Percentiles rank a stretch among this genome's conserved stretches.
Conservation (phyloP, 2,329 filamentous ascomycete species). For the Lachnellula subtilissima region DNA sequence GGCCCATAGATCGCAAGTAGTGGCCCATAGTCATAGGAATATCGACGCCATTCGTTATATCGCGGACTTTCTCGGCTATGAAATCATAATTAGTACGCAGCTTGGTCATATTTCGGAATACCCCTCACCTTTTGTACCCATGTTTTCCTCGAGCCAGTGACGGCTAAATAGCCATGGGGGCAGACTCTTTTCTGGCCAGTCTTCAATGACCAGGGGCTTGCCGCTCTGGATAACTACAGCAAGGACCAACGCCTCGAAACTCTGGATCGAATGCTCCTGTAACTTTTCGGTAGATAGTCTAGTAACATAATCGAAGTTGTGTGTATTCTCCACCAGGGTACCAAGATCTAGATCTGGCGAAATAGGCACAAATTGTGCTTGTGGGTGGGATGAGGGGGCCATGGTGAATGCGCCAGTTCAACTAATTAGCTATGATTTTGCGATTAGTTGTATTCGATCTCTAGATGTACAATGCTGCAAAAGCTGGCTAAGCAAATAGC, state of each 20-base stretch:
- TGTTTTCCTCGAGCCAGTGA: conserved; percentile 73
- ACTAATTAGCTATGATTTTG: not conserved
- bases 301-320: conserved; percentile 83
- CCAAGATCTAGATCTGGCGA: conserved; percentile 78
- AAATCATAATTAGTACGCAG: conserved; percentile 19
- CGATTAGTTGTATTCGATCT: not conserved
- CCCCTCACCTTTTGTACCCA: conserved; percentile 69
- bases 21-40: conserved; percentile 84
- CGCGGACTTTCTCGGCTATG: conserved; percentile 76
- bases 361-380: conserved; percentile 88
- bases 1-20: conserved; percentile 82
- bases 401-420: conserved; percentile 43
- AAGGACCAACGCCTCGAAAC: conserved; percentile 82
- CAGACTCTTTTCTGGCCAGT: conserved; percentile 67
- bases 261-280: conserved; percentile 66
- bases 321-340: conserved; percentile 67
- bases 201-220: conserved; percentile 85
- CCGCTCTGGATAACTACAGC: conserved; percentile 81
- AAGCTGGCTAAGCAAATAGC: not conserved
- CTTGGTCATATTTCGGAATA: not conserved
- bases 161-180: conserved; percentile 74
- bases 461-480: not conserved
- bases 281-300: conserved; percentile 77
- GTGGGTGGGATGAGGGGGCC: conserved; percentile 69
- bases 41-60: conserved; percentile 67